A percentile compares a stretch with the other conserved stretches of the same genome.
Conservation (phyloP, 495 filamentous ascomycete genomes). For the Chaetomidium leptoderma region DNA sequence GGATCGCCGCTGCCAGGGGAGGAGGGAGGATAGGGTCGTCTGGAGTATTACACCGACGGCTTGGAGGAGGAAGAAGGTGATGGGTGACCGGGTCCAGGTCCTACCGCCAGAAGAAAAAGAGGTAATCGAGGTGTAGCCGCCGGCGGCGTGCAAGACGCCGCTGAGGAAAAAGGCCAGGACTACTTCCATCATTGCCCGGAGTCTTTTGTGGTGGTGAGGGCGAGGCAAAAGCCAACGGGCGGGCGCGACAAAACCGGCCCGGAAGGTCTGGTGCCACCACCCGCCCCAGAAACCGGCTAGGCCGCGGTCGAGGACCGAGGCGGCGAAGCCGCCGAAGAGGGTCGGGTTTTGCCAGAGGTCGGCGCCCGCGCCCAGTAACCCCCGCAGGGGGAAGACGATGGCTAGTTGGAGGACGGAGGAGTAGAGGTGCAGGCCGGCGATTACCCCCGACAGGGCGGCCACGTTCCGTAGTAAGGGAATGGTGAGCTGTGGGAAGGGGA, state of each 20-base stretch:
- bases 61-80: slow-evolving; percentile 55
- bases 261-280: slow-evolving; percentile 90
- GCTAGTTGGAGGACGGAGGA: slow-evolving; percentile 26
- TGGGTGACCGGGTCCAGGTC: slow-evolving; percentile 29
- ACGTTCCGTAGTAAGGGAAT: slow-evolving; percentile 49
- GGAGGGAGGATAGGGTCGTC: neutral
- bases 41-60: slow-evolving; percentile 33
- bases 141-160: slow-evolving; percentile 56
- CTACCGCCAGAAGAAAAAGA: too few relatives aligned
- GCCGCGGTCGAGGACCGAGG: slow-evolving; percentile 57
- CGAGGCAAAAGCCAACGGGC: slow-evolving; percentile 29
- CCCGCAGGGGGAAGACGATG: neutral
- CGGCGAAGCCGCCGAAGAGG: slow-evolving; percentile 53
- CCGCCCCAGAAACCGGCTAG: slow-evolving; percentile 72
- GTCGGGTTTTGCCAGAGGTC: slow-evolving; percentile 65
- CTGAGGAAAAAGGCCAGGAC: slow-evolving; percentile 53
- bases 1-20: too few relatives aligned
- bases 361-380: slow-evolving; percentile 41
- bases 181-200: slow-evolving; percentile 27
- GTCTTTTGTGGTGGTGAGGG: slow-evolving; percentile 16
- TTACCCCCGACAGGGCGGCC: slow-evolving; percentile 48
- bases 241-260: slow-evolving; percentile 62
- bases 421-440: slow-evolving; percentile 38
- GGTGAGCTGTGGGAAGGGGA: neutral
- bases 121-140: slow-evolving; percentile 47